These are phyloP conservation scores for Aspergillus alliaceus DNA, from an alignment of 2,329 filamentous ascomycete species.

Conservation along the genomic window DNA sequence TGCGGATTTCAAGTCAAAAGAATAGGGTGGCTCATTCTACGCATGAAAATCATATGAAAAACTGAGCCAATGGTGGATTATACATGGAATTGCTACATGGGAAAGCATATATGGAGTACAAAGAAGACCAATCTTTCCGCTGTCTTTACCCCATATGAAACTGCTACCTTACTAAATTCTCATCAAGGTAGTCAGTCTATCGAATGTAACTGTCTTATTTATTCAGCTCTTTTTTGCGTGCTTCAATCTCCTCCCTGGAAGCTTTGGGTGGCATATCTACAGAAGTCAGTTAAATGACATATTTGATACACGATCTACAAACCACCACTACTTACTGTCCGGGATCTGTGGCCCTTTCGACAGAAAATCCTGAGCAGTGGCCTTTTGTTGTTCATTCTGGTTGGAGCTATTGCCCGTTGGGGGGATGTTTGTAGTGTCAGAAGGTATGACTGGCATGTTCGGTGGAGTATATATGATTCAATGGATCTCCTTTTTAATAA, in stretches of 20 bases:
- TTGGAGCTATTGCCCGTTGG: slow-evolving; percentile 17
- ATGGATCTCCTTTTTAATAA: too few relatives aligned
- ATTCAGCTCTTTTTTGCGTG: slow-evolving; percentile 66
- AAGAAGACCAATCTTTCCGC: too few relatives aligned
- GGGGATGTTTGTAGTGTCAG: slow-evolving; percentile 25
- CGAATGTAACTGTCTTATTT: too few relatives aligned
- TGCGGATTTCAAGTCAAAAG: too few relatives aligned
- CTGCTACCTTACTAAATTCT: too few relatives aligned
- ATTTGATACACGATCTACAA: neutral
- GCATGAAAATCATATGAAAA: neutral
- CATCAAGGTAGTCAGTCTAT: too few relatives aligned
- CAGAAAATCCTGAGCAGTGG: slow-evolving; percentile 33
- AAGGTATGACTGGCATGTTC: slow-evolving; percentile 32
- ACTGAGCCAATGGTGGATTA: neutral
- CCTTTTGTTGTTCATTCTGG: slow-evolving; percentile 39
- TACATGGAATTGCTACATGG: neutral
- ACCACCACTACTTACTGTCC: slow-evolving; percentile 27
- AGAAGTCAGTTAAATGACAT: neutral
- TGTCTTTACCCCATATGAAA: too few relatives aligned
- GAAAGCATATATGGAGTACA: too few relatives aligned
- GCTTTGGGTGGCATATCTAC: slow-evolving; percentile 44
- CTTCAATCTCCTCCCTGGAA: slow-evolving; percentile 66
- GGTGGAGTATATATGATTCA: neutral
- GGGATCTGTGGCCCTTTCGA: slow-evolving; percentile 50
- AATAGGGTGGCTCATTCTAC: neutral